Evolutionary conservation across 2,329 filamentous ascomycete species (phyloP).

Genomic region (Ophiostoma tasmaniense): DNA sequence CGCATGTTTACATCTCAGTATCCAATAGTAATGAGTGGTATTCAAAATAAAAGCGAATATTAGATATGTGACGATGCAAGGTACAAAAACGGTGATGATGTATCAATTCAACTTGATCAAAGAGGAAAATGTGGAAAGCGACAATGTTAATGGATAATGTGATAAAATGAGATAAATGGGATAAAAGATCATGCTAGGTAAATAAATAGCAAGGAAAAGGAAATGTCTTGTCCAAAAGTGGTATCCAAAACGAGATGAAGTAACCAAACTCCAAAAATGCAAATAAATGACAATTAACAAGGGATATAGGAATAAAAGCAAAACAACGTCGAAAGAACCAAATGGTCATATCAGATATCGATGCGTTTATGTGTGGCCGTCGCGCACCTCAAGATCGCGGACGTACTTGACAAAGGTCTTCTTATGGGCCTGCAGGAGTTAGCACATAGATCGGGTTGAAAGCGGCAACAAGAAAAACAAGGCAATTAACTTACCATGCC

Average conservation of each 20-base stretch:
- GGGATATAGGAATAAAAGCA: background rate
- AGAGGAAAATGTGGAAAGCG: background rate
- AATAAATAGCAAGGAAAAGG: background rate
- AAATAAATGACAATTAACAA: background rate
- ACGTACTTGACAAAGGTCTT: constrained; percentile 95
- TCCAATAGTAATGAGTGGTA: background rate
- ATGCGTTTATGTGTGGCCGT: constrained; percentile 9
- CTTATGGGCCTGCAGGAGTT: constrained; percentile 64
- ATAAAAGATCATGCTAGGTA: background rate
- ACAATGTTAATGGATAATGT: too few relatives aligned
- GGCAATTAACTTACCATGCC: constrained; percentile 81
- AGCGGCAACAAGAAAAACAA: background rate
- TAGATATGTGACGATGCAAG: background rate
- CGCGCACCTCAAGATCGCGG: constrained; percentile 61
- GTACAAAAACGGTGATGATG: background rate
- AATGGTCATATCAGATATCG: background rate
- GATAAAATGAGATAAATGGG: background rate
- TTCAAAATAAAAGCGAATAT: background rate
- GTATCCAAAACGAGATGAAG: background rate
- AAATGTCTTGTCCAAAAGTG: background rate
- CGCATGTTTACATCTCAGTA: background rate
- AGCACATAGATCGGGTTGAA: background rate
- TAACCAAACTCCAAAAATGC: background rate
- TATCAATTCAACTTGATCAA: background rate
- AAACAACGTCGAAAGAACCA: background rate